Base-by-base conservation (phyloP, 305 asterid genomes). In the Salvia sclarea region DNA sequence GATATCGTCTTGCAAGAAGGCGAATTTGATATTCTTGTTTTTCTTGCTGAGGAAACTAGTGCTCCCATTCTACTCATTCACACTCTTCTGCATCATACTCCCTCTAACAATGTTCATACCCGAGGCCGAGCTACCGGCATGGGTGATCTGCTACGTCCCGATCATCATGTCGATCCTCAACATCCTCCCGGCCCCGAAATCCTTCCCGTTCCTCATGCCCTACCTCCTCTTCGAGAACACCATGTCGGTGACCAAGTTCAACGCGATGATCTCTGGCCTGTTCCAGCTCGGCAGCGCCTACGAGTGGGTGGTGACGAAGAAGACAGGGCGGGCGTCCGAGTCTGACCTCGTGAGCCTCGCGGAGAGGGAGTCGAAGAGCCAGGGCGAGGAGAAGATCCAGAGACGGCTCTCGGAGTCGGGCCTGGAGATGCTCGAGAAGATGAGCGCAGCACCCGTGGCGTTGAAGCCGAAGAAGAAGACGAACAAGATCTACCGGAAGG, bases 281-380 rank as follows among this genome's bases (percentile, higher is more conserved):
- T 92, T 92, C 57, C 97, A 92, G 77, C 91, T 92, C 0, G 98
- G 98, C 13, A 86, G 97, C 60, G 86, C 98, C 0, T 93, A 93
- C n/a, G 98, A 93, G 70, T 93, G 98, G 98, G 95, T 93, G 5
- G 98, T 93, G 56, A 93, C 98, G 0, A 93, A 93, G 80, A 93
- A 93, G 68, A 79, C 97, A 0, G 98, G 98, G 5, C 72, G 98
- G 65, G 86, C 96, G 6, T 93, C 98, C 0, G 97, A 93, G 30
- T 88, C 97, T 0, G 97, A 93, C 76, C 41, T 93, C 56, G 16
- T 86, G 12, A 84, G 90, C 79, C 80, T 85, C 4, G 95, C 88
- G 2, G 97, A 93, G 83, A 89, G 87, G 75, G 97, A 90, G 71
- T 28, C 88, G 0, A 86, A 82, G 57, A 75, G 33, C 4, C n/a